These are phyloP conservation scores for Neonectria coccinea DNA, from an alignment of 2,329 filamentous ascomycete species.

Conservation along the genomic window DNA sequence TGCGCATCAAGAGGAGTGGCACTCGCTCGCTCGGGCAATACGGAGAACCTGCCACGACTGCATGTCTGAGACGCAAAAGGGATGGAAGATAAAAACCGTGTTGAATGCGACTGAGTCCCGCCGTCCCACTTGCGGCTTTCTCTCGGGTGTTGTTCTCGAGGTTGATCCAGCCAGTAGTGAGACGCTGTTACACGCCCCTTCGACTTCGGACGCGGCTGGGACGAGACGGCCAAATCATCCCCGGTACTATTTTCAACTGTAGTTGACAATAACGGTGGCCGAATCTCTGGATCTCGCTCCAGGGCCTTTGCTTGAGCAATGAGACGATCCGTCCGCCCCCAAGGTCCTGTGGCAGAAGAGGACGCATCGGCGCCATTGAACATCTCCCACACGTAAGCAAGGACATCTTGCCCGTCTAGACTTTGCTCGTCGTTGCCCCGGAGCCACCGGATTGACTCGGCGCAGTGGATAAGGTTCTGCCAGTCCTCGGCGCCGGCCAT, in stretches of 20 bases:
- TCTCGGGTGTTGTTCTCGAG: slow-evolving; percentile 27
- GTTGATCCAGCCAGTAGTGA: slow-evolving; percentile 47
- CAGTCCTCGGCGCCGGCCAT: slow-evolving; percentile 51
- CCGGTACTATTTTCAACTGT: slow-evolving; percentile 7
- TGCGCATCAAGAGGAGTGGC: not conserved
- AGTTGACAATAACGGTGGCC: slow-evolving; percentile 25
- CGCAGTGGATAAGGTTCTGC: slow-evolving; percentile 50
- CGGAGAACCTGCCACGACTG: not conserved
- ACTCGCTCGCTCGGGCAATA: not conserved
- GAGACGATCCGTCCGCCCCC: slow-evolving; percentile 52
- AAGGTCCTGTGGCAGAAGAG: slow-evolving; percentile 37
- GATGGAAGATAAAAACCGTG: slow-evolving; percentile 17
- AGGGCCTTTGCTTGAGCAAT: slow-evolving; percentile 48
- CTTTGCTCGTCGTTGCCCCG: slow-evolving; percentile 28
- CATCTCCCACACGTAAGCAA: slow-evolving; percentile 48
- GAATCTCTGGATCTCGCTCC: slow-evolving; percentile 39
- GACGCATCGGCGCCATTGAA: slow-evolving; percentile 25
- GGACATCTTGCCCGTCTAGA: slow-evolving; percentile 50
- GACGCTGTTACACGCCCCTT: slow-evolving; percentile 37
- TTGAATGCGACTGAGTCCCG: slow-evolving; percentile 16
- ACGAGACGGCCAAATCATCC: slow-evolving; percentile 5
- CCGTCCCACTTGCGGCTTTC: slow-evolving; percentile 33
- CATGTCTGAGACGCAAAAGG: slow-evolving; percentile 15
- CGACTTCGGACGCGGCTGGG: slow-evolving; percentile 22
- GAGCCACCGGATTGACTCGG: slow-evolving; percentile 44